These are phyloP conservation scores for Eucalyptus dawsonii DNA, from an alignment of 345 rosid species.

Conservation along the genomic window DNA sequence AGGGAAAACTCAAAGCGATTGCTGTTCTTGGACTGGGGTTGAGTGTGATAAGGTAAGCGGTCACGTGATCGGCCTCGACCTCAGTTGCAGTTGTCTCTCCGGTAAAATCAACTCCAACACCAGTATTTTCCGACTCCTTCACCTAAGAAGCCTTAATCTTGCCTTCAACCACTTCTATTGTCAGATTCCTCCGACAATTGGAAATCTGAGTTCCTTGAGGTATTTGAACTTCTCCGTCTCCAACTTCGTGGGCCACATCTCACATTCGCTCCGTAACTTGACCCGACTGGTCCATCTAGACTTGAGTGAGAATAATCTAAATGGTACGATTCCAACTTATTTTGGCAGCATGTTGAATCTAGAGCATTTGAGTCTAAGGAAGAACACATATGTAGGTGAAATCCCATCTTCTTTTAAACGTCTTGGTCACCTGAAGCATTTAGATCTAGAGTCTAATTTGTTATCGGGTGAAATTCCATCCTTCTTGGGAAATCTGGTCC, in stretches of 20 bases:
- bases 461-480: neutral
- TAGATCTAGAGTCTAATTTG: neutral
- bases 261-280: neutral
- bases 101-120: neutral
- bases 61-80: neutral
- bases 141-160: neutral
- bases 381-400: neutral
- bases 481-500: neutral
- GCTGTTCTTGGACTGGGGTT: neutral
- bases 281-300: neutral
- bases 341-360: neutral
- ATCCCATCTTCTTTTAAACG: neutral
- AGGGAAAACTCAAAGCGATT: neutral
- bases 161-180: neutral
- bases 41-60: neutral
- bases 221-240: accelerated
- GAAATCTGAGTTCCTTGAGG: neutral
- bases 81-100: neutral
- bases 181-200: neutral
- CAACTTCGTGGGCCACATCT: neutral
- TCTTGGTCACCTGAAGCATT: neutral
- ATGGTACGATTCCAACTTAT: neutral
- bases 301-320: accelerated
- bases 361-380: accelerated
- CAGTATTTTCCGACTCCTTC: neutral